phyloP scores from a whole-genome alignment of 2,329 filamentous ascomycete genomes.

The Pestalotiopsis sp. region DNA sequence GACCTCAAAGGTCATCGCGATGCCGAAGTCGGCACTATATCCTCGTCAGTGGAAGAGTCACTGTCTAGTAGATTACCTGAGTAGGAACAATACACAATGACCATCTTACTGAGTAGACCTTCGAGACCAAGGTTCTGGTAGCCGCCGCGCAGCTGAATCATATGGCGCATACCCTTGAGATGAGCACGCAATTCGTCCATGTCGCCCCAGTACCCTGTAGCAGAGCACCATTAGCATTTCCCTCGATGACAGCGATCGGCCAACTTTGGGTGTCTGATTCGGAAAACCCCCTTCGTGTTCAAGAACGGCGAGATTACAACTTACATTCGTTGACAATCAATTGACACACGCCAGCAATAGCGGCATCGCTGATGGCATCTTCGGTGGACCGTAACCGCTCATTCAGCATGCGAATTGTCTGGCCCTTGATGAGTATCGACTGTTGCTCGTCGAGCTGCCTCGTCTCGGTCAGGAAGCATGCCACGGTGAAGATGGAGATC shows the following conservation, averaged over 20 bases:
- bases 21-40: slow-evolving; percentile 44
- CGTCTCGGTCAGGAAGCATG: slow-evolving; percentile 12
- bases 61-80: background rate
- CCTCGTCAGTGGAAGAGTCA: background rate
- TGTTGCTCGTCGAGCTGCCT: slow-evolving; percentile 12
- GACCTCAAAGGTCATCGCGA: slow-evolving; percentile 48
- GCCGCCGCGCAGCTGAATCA: slow-evolving; percentile 11
- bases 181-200: slow-evolving; percentile 9
- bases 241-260: no score
- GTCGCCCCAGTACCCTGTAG: slow-evolving; percentile 10
- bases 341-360: slow-evolving; percentile 11
- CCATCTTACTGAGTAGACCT: slow-evolving; percentile 12
- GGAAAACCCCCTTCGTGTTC: background rate
- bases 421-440: slow-evolving; percentile 12
- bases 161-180: slow-evolving; percentile 8
- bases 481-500: slow-evolving; percentile 12
- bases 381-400: slow-evolving; percentile 6
- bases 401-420: slow-evolving; percentile 13
- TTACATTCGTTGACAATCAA: slow-evolving; percentile 12
- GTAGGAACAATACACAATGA: slow-evolving; percentile 7
- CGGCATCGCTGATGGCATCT: slow-evolving; percentile 2
- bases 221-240: background rate
- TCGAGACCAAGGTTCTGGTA: slow-evolving; percentile 11
- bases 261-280: no score
- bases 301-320: background rate